Base-by-base conservation (phyloP, 1,139 yeast species). In the Torulaspora globosa region DNA sequence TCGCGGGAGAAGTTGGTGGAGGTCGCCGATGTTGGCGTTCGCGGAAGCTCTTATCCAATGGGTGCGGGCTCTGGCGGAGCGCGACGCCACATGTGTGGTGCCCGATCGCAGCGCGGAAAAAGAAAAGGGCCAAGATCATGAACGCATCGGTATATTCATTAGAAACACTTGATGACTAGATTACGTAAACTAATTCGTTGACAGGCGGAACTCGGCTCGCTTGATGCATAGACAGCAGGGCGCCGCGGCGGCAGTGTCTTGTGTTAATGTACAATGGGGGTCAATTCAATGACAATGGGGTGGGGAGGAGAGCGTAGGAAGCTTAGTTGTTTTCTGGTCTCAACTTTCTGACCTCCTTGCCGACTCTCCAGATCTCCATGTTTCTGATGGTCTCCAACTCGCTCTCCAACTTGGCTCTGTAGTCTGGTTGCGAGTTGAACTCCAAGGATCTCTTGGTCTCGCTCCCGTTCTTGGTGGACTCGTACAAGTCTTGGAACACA, bases 291-390 rank as follows among this genome's bases (percentile, higher is more conserved):
- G 59, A 55, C 57, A 49, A 46, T 49, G 36, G 35, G 35, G 38
- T 29, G 29, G 15, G 23, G 11, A 30, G 23, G 26, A 8, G 34
- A 21, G 27, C 28, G 28, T n/a, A n/a, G n/a, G n/a, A n/a, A 26
- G 39, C 40, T 76, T 84, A 89, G 73, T 84, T 81, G 92, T 92
- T 90, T 79, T 90, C 97, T 66, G 98, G 98, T 78, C 98, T 90
- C 73, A 90, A 83, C 78, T 90, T 90, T 83, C 98, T 90, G 63
- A 92, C 98, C 79, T 92, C 97, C 80, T 90, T 90, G 71, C 98
- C 98, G 63, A 94, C 98, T 70, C 74, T 85, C 98, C 98, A 92
- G 92, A 92, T 92, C 80, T 92, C 98, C 85, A 90, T 88, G 69
- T 79, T 79, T 80, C 97, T 87, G 78, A 92, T 92, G 69, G 79